Conservation (phyloP, 2,329 filamentous ascomycete species). For the Tolypocladium ophioglossoides region DNA sequence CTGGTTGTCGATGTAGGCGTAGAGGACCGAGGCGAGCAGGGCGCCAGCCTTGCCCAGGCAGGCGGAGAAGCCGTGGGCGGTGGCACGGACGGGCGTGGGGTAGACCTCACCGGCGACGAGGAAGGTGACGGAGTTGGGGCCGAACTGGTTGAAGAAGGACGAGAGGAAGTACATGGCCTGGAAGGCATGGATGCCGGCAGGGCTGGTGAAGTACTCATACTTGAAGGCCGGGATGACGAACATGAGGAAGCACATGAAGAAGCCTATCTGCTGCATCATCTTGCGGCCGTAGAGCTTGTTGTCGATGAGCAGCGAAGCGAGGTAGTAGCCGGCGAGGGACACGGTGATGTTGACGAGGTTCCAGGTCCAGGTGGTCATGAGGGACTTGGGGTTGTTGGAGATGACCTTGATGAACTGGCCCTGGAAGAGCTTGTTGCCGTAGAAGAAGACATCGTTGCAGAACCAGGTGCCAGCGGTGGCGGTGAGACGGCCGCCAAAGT, state of each 20-base stretch:
- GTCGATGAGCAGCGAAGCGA: conserved; percentile 81
- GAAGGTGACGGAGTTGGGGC: conserved; percentile 94
- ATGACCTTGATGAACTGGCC: conserved; percentile 80
- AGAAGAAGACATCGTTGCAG: conserved; percentile 97
- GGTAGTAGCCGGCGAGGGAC: conserved; percentile 79
- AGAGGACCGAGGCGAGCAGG: conserved; percentile 75
- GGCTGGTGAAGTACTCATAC: conserved; percentile 69
- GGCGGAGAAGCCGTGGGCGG: conserved; percentile 90
- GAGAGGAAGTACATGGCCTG: conserved; percentile 98
- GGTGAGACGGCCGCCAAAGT: conserved; percentile 79
- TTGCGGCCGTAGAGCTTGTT: conserved; percentile 96
- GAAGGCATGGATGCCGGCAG: conserved; percentile 70
- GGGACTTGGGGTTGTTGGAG: conserved; percentile 53
- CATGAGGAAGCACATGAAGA: conserved; percentile 85
- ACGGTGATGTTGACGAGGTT: conserved; percentile 87
- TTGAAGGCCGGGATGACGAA: conserved; percentile 88
- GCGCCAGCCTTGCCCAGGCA: conserved; percentile 84
- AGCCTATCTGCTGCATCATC: conserved; percentile 91
- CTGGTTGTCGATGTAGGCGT: conserved; percentile 85
- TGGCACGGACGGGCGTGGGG: conserved; percentile 85
- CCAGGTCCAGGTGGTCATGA: conserved; percentile 86
- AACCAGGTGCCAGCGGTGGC: conserved; percentile 89
- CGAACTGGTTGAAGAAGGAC: conserved; percentile 98
- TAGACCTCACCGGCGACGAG: conserved; percentile 93
- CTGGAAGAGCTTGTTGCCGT: conserved; percentile 98